These are phyloP conservation scores for Paraglomus occultum DNA, from an alignment of 192 early-diverging fungal genomes.

Conservation along the genomic window DNA sequence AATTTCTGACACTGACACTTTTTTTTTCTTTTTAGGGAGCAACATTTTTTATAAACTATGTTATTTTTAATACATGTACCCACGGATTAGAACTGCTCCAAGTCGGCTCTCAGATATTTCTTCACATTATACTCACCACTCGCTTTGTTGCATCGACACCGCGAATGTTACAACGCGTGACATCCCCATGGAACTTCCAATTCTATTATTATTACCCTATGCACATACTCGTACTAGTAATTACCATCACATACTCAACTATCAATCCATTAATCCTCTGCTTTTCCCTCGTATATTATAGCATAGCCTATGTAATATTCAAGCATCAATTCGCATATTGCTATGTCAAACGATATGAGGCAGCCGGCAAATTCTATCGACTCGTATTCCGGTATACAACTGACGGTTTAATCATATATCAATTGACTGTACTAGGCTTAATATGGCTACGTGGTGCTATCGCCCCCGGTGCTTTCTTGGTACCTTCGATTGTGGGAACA, in stretches of 20 bases:
- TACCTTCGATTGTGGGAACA: conserved; percentile 48
- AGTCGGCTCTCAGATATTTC: conserved; percentile 53
- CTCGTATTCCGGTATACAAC: conserved; percentile 55
- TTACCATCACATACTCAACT: conserved; percentile 56
- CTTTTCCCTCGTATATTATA: conserved; percentile 53
- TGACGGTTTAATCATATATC: conserved; percentile 57
- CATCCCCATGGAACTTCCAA: conserved; percentile 55
- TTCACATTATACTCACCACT: conserved; percentile 47
- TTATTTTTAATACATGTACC: conserved; percentile 57
- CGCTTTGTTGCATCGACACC: conserved; percentile 52
- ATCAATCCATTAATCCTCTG: conserved; percentile 59
- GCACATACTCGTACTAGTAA: conserved; percentile 61
- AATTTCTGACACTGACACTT: not conserved
- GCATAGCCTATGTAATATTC: conserved; percentile 51
- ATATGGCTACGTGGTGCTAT: conserved; percentile 51
- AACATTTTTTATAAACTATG: conserved; percentile 61
- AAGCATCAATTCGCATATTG: conserved; percentile 63
- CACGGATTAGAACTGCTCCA: conserved; percentile 60
- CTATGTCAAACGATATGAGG: conserved; percentile 59
- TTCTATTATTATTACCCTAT: conserved; percentile 63
- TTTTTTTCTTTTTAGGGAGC: conserved; percentile 40
- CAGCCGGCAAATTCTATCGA: conserved; percentile 52
- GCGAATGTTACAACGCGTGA: conserved; percentile 46
- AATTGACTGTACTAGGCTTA: conserved; percentile 54
- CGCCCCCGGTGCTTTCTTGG: conserved; percentile 37